Evolutionary conservation across 169 alveolate species (phyloP), one percentile per base, ranked within the genome.

Genomic region (Babesia bovis): DNA sequence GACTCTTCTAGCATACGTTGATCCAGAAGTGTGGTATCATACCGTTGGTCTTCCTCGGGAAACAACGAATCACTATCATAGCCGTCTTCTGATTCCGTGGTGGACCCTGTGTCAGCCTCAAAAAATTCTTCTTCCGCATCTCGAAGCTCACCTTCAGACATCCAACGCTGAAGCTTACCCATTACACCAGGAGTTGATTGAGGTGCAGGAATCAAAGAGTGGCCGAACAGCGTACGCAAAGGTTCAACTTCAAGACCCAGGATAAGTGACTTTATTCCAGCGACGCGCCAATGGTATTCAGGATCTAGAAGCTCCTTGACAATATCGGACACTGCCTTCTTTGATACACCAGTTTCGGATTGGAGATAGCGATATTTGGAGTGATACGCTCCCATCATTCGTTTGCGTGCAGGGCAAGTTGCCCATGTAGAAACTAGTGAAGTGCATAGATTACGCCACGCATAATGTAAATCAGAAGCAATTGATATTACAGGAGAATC

Each of bases 231-330:
- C 28, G 42, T 63, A 1, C 47, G 73, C 33, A 63, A 33, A 0
- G 73, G 73, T n/a, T 63, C 81, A 19, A 47, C 59, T 45, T 77
- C 70, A 47, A 55, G 52, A 40, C 76, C 76, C 60, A 44, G 28
- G 15, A 77, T 42, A 33, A 77, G 38, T 7, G 70, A 66, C 33
- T 58, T 77, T 40, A 77, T 33, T 15, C 58, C 30, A 10, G 51
- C 58, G 21, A 77, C 15, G n/a, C 72, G 40, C 85, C 85, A 77
- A 44, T 77, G 85, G 4, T 55, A 38, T 51, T 17, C n/a, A 13
- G 85, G 85, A 44, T 77, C 67, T 23, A 77, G 36, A 26, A 77
- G 19, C 60, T 66, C 79, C 57, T 77, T 77, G 65, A 77, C 67
- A 12, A 66, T 21, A 12, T 74, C 75, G 17, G 42, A 47, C 17